phyloP scores from a whole-genome alignment of 1,284 basidiomycete species.

The Cryptococcus sp. region DNA sequence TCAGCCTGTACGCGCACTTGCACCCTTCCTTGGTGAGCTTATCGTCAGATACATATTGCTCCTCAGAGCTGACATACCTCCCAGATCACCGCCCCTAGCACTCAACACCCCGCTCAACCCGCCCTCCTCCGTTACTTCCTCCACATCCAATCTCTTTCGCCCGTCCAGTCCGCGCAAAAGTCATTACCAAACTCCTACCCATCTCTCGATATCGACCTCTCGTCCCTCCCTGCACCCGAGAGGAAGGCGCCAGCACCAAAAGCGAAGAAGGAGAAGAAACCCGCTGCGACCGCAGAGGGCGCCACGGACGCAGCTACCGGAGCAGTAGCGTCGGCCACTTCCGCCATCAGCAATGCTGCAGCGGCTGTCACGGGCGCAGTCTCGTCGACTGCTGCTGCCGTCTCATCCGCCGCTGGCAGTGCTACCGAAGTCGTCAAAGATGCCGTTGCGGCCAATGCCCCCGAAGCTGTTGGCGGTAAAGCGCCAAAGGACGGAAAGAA shows the following conservation, averaged over 20 bases:
- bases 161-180: slow-evolving; percentile 53
- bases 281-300: slow-evolving; percentile 43
- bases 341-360: slow-evolving; percentile 15
- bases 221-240: slow-evolving; percentile 70
- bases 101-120: slow-evolving; percentile 73
- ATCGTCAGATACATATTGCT: neutral
- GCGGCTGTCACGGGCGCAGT: slow-evolving; percentile 20
- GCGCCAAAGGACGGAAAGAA: slow-evolving; percentile 30
- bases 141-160: slow-evolving; percentile 76
- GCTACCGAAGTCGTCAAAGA: slow-evolving; percentile 21
- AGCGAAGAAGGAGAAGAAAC: slow-evolving; percentile 61
- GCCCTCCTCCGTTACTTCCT: slow-evolving; percentile 89
- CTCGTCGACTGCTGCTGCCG: slow-evolving; percentile 28
- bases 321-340: slow-evolving; percentile 23
- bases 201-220: slow-evolving; percentile 69
- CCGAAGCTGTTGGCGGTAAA: slow-evolving; percentile 33
- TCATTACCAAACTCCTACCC: slow-evolving; percentile 58
- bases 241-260: slow-evolving; percentile 79
- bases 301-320: slow-evolving; percentile 20
- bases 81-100: slow-evolving; percentile 48
- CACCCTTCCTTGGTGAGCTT: slow-evolving; percentile 72
- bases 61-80: neutral
- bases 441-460: slow-evolving; percentile 24
- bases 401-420: slow-evolving; percentile 24
- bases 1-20: slow-evolving; percentile 77